These are phyloP conservation scores for Ceratobasidium sp. DNA, from an alignment of 1,284 basidiomycete genomes.

Conservation along the genomic window DNA sequence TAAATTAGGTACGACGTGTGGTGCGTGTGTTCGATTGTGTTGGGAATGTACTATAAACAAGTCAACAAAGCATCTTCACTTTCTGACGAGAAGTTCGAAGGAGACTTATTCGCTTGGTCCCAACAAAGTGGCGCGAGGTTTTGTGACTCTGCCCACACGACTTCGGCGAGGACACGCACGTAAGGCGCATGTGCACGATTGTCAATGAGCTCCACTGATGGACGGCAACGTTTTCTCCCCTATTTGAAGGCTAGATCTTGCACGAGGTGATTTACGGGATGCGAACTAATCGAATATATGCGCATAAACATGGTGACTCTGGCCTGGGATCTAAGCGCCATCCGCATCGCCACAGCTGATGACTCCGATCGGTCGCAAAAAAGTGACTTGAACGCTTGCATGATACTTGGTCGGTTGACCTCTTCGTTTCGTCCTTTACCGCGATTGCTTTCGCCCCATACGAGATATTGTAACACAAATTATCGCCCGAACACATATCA, in stretches of 20 bases:
- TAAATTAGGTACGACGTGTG: too few relatives aligned
- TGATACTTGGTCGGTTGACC: constrained; percentile 21
- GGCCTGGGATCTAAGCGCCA: constrained; percentile 12
- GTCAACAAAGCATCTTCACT: too few relatives aligned
- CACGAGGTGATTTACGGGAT: background rate
- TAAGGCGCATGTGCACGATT: too few relatives aligned
- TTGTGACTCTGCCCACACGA: too few relatives aligned
- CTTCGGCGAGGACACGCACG: too few relatives aligned
- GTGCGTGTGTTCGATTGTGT: too few relatives aligned
- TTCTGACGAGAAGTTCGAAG: too few relatives aligned
- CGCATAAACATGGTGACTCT: background rate
- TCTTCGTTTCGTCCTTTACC: constrained; percentile 20
- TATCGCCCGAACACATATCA: background rate
- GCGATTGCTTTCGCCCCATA: background rate
- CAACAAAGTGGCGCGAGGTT: too few relatives aligned
- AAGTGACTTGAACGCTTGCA: constrained; percentile 31
- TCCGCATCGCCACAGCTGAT: constrained; percentile 34
- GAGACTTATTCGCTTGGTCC: too few relatives aligned
- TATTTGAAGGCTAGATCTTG: background rate
- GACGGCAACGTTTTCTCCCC: too few relatives aligned
- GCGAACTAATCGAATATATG: constrained; percentile 1
- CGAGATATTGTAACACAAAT: background rate
- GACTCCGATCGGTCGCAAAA: constrained; percentile 35
- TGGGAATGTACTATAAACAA: too few relatives aligned
- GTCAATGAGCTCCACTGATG: too few relatives aligned